These are phyloP conservation scores for Pseudogymnoascus sp. DNA, from an alignment of 2,329 filamentous ascomycete genomes.

Conservation along the genomic window DNA sequence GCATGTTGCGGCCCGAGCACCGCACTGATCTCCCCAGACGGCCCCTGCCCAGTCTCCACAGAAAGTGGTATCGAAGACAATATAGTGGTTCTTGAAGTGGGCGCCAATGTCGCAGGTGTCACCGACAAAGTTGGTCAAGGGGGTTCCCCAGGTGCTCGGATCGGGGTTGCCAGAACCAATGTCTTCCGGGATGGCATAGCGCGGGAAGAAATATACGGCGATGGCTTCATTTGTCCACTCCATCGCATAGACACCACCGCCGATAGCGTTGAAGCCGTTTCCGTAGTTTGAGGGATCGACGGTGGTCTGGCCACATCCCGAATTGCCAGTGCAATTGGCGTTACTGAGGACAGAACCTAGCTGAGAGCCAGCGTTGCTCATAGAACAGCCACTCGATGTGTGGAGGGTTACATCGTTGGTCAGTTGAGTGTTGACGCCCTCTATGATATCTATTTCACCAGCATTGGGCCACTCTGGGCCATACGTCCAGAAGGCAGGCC, in stretches of 20 bases:
- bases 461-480: slow-evolving; percentile 59
- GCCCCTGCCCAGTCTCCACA: slow-evolving; percentile 81
- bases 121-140: slow-evolving; percentile 60
- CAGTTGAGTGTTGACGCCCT: slow-evolving; percentile 59
- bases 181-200: slow-evolving; percentile 53
- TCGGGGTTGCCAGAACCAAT: slow-evolving; percentile 51
- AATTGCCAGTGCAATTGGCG: slow-evolving; percentile 48
- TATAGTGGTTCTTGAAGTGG: slow-evolving; percentile 63
- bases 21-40: slow-evolving; percentile 58
- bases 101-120: slow-evolving; percentile 61
- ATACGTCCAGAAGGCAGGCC: slow-evolving; percentile 50
- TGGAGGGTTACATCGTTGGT: slow-evolving; percentile 59
- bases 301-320: slow-evolving; percentile 52
- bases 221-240: slow-evolving; percentile 70
- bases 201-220: slow-evolving; percentile 74
- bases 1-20: slow-evolving; percentile 55
- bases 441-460: slow-evolving; percentile 75
- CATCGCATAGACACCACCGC: slow-evolving; percentile 64
- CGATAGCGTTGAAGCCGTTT: slow-evolving; percentile 58
- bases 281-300: slow-evolving; percentile 50
- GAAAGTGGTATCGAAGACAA: slow-evolving; percentile 77
- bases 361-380: slow-evolving; percentile 41
- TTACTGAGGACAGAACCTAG: slow-evolving; percentile 37
- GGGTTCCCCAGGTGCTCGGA: slow-evolving; percentile 59
- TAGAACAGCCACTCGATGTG: slow-evolving; percentile 51